Evolutionary conservation across 1,139 yeast genomes (phyloP).

Genomic region (Protomyces inouyei): DNA sequence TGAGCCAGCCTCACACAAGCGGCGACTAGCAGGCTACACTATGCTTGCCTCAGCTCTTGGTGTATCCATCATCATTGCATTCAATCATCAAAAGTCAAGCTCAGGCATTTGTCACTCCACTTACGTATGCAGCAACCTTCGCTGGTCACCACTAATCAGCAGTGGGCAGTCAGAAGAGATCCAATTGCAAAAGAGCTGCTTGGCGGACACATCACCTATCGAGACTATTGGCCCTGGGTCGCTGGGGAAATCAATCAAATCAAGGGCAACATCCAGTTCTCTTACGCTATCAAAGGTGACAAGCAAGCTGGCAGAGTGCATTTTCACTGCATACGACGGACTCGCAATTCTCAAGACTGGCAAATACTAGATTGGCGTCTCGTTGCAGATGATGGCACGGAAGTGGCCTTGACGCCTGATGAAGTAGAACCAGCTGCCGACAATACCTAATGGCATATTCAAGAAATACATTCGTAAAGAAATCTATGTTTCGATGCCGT

Average conservation of each 20-base stretch:
- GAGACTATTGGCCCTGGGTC: slow-evolving; percentile 75
- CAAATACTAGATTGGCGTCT: slow-evolving; percentile 14
- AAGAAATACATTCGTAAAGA: not conserved
- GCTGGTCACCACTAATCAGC: not conserved
- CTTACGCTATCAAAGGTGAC: slow-evolving; percentile 63
- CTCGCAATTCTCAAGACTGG: slow-evolving; percentile 20
- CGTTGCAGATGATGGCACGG: slow-evolving; percentile 2
- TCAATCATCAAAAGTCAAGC: slow-evolving; percentile 23
- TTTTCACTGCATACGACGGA: slow-evolving; percentile 12
- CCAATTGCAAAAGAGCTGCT: slow-evolving; percentile 57
- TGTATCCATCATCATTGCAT: slow-evolving; percentile 2
- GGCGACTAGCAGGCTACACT: not conserved
- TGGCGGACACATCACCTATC: slow-evolving; percentile 72
- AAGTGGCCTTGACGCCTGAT: slow-evolving; percentile 5
- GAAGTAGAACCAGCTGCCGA: not conserved
- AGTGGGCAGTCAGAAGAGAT: slow-evolving; percentile 74
- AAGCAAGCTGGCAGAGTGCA: slow-evolving; percentile 31
- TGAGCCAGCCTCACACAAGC: not conserved
- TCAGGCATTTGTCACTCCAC: slow-evolving; percentile 21
- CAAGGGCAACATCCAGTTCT: slow-evolving; percentile 70
- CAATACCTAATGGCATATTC: not conserved
- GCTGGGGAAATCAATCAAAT: slow-evolving; percentile 78
- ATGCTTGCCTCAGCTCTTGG: slow-evolving; percentile 2
- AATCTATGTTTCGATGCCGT: slow-evolving; percentile 15
- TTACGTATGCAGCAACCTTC: not conserved